Base-by-base conservation (phyloP, 176 grass and related monocot species). In the Oryza brachyantha region DNA sequence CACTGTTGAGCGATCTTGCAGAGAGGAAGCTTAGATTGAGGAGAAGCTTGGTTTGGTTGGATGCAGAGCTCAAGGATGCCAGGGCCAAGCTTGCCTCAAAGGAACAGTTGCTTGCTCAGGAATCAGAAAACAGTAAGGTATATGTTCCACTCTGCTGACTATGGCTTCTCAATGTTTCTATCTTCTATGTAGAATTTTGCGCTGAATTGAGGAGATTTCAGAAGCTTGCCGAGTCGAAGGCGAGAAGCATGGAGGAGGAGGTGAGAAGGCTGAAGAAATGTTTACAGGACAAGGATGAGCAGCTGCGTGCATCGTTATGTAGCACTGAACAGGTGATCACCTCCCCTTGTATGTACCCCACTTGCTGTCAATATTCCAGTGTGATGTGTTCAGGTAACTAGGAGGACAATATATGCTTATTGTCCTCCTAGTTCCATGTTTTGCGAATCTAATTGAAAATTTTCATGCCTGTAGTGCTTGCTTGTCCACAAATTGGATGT, bases 21-120 rank as follows among this genome's bases (percentile, higher is more conserved):
- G 85, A 90, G 68, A 88, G 83, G 79, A 93, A 90, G 42, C 57
- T 90, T 57, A 93, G 41, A 64, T 76, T 93, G 66, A 85, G 72
- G 78, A 87, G 67, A 29, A 90, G 85, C 28, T 81, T 90, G 16
- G 85, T 75, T 65, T 75, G 73, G 3, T 35, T 93, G 35, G 79
- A 82, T 16, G 39, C 79, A 0, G 85, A 90, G 74, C 87, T 90
- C 40, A 90, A 81, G 70, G 85, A 90, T 80, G 91, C 52, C 13
- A 69, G 70, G 61, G 66, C 12, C 22, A 68, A 64, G 66, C 57
- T 93, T 64, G 81, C 70, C 41, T 72, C 79, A 13, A 74, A 85
- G 50, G 64, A 90, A 34, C 65, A 81, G 65, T 68, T 67, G 22
- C 66, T 83, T 50, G 74, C 64, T 27, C 70, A 63, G 45, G 91